A percentile compares a stretch with the other conserved stretches of the same genome.
Conservation (phyloP, 2,329 filamentous ascomycete species). For the Orbilia quercus region DNA sequence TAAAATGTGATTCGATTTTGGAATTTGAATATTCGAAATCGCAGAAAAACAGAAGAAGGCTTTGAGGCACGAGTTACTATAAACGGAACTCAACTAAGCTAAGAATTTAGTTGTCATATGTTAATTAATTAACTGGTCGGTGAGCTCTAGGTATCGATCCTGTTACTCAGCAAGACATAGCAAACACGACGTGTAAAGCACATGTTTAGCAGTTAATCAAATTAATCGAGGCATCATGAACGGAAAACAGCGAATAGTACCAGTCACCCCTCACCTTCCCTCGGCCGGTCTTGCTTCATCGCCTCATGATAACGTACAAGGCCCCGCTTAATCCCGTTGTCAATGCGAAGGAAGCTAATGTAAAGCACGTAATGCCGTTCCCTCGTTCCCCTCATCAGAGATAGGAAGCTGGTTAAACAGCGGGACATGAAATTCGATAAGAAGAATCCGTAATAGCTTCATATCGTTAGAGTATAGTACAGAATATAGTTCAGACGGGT, state of each 20-base stretch:
- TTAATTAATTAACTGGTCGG: no score
- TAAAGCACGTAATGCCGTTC: conserved; percentile 54
- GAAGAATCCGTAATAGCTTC: conserved; percentile 23
- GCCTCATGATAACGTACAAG: conserved; percentile 36
- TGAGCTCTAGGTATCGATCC: conserved; percentile 1
- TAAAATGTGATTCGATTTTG: conserved; percentile 2
- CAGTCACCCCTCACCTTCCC: no score
- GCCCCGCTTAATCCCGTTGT: conserved; percentile 46
- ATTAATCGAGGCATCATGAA: conserved; percentile 16
- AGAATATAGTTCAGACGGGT: conserved; percentile 28
- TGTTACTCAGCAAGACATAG: neutral
- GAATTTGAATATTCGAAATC: neutral
- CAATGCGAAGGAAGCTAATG: conserved; percentile 44
- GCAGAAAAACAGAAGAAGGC: no score
- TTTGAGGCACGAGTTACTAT: conserved; percentile 12
- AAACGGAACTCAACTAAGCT: neutral
- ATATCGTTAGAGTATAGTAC: conserved; percentile 6
- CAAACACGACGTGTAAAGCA: neutral
- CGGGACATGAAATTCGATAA: conserved; percentile 36
- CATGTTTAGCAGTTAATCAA: conserved; percentile 3
- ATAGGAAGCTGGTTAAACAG: conserved; percentile 33
- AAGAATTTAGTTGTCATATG: neutral
- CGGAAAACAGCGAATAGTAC: neutral
- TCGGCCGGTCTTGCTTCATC: conserved; percentile 7
- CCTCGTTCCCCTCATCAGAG: conserved; percentile 22